Conservation (phyloP, 164 flowering plant genomes). For the Dillenia turbinata region DNA sequence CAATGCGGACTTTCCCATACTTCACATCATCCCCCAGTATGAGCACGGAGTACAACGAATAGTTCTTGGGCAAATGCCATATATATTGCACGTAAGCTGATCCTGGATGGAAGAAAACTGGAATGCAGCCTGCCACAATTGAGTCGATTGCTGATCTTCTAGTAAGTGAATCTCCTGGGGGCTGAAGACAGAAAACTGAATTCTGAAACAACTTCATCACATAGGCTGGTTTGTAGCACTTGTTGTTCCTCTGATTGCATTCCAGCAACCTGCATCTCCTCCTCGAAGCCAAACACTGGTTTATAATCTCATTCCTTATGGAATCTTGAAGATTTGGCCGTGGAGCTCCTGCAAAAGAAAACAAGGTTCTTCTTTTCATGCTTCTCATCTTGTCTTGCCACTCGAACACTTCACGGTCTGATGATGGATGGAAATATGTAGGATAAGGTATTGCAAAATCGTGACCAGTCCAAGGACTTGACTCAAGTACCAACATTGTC, state of each 20-base stretch:
- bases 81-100: conserved; percentile 65
- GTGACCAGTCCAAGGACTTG: conserved; percentile 50
- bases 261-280: conserved; percentile 42
- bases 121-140: conserved; percentile 72
- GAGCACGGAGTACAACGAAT: conserved; percentile 49
- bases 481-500: conserved; percentile 50
- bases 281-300: conserved; percentile 41
- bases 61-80: conserved; percentile 69
- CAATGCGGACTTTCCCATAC: conserved; percentile 36
- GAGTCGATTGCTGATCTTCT: conserved; percentile 67
- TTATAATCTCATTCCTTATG: conserved; percentile 46
- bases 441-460: conserved; percentile 75
- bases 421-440: conserved; percentile 71
- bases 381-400: conserved; percentile 65
- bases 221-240: conserved; percentile 39
- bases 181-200: conserved; percentile 68
- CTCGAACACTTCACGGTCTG: conserved; percentile 33
- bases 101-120: conserved; percentile 75
- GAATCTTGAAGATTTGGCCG: conserved; percentile 36
- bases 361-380: conserved; percentile 28
- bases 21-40: conserved; percentile 40
- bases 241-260: conserved; percentile 28
- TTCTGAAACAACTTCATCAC: conserved; percentile 56
- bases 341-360: conserved; percentile 62
- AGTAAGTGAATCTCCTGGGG: conserved; percentile 68